A percentile compares a stretch with the other conserved stretches of the same genome.
These are phyloP conservation scores for Punica granatum DNA, from an alignment of 345 rosid species.

Conservation along the genomic window DNA sequence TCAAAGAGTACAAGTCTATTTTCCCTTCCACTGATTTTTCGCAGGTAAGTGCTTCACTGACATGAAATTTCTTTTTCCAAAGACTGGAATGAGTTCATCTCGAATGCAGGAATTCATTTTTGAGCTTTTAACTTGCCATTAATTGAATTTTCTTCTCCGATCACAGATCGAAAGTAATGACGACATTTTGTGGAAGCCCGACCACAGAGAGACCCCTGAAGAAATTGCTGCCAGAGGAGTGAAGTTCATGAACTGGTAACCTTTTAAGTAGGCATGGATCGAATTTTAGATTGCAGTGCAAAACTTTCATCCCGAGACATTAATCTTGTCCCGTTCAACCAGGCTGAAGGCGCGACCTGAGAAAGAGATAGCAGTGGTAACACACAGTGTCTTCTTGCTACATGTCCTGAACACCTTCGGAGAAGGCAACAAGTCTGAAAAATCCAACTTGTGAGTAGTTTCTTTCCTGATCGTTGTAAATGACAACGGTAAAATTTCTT, in stretches of 20 bases:
- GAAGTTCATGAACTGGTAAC: constrained; percentile 62
- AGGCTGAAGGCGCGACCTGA: constrained; percentile 75
- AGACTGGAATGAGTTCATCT: not conserved
- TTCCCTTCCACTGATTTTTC: constrained; percentile 84
- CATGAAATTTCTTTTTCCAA: not conserved
- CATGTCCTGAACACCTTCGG: constrained; percentile 50
- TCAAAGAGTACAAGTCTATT: constrained; percentile 43
- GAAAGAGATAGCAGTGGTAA: constrained; percentile 70
- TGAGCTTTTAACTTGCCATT: constrained; percentile 3
- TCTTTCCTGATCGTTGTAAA: not conserved
- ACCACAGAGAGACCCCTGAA: constrained; percentile 51
- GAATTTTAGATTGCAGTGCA: no score
- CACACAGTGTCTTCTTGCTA: constrained; percentile 62
- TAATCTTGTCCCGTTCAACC: not conserved
- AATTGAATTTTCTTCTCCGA: not conserved
- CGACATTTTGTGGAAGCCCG: constrained; percentile 48
- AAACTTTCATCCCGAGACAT: not conserved
- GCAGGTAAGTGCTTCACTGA: constrained; percentile 35
- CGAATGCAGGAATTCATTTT: not conserved
- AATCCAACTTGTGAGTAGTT: constrained; percentile 46
- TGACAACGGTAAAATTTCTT: not conserved
- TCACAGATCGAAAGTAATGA: constrained; percentile 50
- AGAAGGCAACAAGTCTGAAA: constrained; percentile 46
- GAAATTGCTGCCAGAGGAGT: constrained; percentile 63
- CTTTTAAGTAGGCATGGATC: not conserved